These are phyloP conservation scores for Trichophaea hybrida DNA, from an alignment of 2,329 filamentous ascomycete genomes.

Conservation along the genomic window DNA sequence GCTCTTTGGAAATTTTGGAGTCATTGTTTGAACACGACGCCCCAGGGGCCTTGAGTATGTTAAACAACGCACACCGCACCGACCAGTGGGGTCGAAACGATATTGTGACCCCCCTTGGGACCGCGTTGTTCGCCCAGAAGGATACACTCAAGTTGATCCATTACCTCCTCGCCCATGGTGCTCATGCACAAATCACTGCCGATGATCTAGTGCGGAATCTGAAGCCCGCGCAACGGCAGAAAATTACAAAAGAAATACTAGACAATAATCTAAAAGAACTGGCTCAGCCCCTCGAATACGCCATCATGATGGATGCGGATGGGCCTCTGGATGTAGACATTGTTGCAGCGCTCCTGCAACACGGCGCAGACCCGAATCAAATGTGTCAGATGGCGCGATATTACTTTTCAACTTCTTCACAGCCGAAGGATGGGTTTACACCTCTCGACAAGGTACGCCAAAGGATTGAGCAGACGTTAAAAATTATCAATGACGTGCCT, in stretches of 20 bases:
- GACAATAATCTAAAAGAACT: conserved; percentile 25
- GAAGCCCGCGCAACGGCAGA: conserved; percentile 6
- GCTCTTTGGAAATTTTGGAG: conserved; percentile 32
- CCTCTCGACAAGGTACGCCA: conserved; percentile 47
- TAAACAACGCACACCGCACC: conserved; percentile 48
- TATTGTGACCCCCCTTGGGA: conserved; percentile 41
- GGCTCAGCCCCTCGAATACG: neutral
- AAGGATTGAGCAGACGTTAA: conserved; percentile 34
- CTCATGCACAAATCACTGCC: conserved; percentile 38
- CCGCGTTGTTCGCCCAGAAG: conserved; percentile 38
- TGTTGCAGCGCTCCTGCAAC: conserved; percentile 20
- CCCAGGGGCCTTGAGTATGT: conserved; percentile 45
- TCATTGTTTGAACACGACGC: conserved; percentile 41
- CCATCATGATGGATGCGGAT: neutral
- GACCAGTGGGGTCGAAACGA: conserved; percentile 28
- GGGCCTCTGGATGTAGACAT: conserved; percentile 23
- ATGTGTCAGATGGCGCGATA: conserved; percentile 12
- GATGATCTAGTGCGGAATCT: conserved; percentile 3
- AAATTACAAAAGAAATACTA: conserved; percentile 1
- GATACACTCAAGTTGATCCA: conserved; percentile 40
- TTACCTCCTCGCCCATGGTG: conserved; percentile 50
- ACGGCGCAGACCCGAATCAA: conserved; percentile 26
- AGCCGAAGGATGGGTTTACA: conserved; percentile 32
- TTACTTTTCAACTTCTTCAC: neutral
- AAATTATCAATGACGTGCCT: conserved; percentile 28